Evolutionary conservation across 2,329 filamentous ascomycete genomes (phyloP), one percentile per base, ranked within the genome.

Genomic region (Colletotrichum orchidophilum): DNA sequence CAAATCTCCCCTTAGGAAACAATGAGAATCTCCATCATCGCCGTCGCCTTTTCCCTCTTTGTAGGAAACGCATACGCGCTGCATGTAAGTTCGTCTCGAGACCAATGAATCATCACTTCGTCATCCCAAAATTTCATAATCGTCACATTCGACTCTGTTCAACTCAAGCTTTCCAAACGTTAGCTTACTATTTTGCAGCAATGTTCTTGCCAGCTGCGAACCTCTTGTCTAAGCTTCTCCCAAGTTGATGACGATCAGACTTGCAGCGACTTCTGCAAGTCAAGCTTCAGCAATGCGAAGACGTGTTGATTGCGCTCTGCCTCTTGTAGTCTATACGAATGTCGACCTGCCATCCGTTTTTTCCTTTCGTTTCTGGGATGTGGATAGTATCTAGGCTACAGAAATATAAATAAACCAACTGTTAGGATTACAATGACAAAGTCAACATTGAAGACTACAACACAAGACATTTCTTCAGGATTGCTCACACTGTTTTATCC

Each of bases 1-100:
- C 0, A 0, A 6, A 7, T 39, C 1, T 3, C 5, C 1, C 0
- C 5, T 15, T 18, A 39, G 15, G 0, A 2, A 39, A 18, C 35
- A 18, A 42, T 42, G 18, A n/a, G n/a, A 0, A 8, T 42, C 6
- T 18, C 39, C 5, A n/a, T 42, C 18, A n/a, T 42, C 1, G 7
- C 39, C 39, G 1, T 42, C 9, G 18, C 7, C 39, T 4, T 42
- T n/a, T 42, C 39, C 18, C 2, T 42, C 39, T 42, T 42, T 0
- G 18, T 7, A 42, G 39, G 18, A 18, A 42, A 42, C 15, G 39
- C 39, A 18, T 42, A n/a, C 6, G 39, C 18, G 6, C 39, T 42
- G 18, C 39, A 42, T 42, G 39, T 42, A 42, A n/a, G 39, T 42
- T 15, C 5, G 15, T 15, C 1, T 1, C 35, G 3, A 42, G n/a